These are phyloP conservation scores for Neofusicoccum parvum DNA, from an alignment of 2,329 filamentous ascomycete species.

Conservation along the genomic window DNA sequence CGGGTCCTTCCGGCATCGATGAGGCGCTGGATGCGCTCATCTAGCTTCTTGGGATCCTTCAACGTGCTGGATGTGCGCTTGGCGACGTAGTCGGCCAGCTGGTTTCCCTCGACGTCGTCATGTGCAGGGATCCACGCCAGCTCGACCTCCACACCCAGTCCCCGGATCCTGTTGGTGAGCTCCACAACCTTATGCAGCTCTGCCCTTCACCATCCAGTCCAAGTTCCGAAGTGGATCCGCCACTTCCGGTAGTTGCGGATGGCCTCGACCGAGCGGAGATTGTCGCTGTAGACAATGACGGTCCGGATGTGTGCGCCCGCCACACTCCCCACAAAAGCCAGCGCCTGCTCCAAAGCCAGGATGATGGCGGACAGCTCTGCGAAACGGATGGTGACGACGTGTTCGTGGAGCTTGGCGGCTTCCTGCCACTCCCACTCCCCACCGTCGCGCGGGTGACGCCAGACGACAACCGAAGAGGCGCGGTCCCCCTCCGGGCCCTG, in stretches of 20 bases:
- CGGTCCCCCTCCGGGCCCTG: not conserved
- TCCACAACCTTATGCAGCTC: not conserved
- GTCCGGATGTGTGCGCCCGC: not conserved
- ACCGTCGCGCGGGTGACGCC: not conserved
- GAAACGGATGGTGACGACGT: not conserved
- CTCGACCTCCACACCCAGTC: not conserved
- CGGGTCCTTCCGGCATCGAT: no score
- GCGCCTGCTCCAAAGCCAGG: not conserved
- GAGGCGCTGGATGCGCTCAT: not conserved
- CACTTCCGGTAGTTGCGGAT: not conserved
- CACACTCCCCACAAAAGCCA: not conserved
- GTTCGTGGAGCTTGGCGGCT: not conserved
- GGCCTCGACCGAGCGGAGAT: not conserved
- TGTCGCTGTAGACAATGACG: not conserved
- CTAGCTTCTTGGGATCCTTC: not conserved
- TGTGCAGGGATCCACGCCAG: constrained; percentile 1
- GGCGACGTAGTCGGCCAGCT: not conserved
- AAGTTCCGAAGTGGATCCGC: not conserved
- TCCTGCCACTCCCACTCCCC: not conserved
- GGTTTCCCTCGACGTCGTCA: not conserved
- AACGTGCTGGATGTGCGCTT: not conserved
- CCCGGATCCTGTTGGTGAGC: not conserved
- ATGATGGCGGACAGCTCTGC: not conserved
- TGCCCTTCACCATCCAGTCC: not conserved
- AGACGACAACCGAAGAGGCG: not conserved